Evolutionary conservation across 2,329 filamentous ascomycete genomes (phyloP), one percentile per base, ranked within the genome.

Genomic region (Colletotrichum gloeosporioides): DNA sequence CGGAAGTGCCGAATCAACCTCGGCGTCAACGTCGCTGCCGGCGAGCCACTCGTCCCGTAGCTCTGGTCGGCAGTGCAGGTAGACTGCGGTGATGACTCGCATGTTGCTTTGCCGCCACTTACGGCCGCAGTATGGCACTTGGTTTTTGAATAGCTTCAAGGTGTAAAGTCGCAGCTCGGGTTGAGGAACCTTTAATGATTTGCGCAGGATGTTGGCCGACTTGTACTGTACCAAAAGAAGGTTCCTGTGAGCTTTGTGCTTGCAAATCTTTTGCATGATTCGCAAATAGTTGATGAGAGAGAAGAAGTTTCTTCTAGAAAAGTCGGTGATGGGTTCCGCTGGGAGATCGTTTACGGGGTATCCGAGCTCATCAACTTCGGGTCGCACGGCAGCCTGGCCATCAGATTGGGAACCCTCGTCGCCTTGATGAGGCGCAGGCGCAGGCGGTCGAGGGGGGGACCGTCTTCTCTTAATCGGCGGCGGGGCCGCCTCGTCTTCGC

Each of bases 31-130:
- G 82, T 98, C 96, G 76, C 94, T 94, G 7, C 96, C 96, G 0
- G 95, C 93, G 1, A 99, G 90, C 96, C 97, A 99, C 85, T 98
- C 97, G 82, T 99, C 97, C 34, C 96, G 91, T 62, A 99, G 89
- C 84, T 99, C 96, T 0, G 96, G 96, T 9, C 96, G 91, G 82
- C 96, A 98, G 86, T 98, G 95, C 65, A 99, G 89, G 84, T 98
- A 99, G 2, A 99, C 95, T 5, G 96, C 96, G 1, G 97, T 99
- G 82, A 99, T 99, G 82, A 99, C 96, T 71, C 96, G 95, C 97
- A 99, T 99, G 85, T 99, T 99, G 80, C 93, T 93, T 87, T 99
- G 97, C 16, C 97, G 93, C 97, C 97, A 99, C 87, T 99, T 99
- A 59, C 97, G 93, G 27, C 97, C 96, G 84, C 96, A 99, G 88